Conservation (phyloP, 1,284 basidiomycete species). For the Paramarasmius palmivorus region DNA sequence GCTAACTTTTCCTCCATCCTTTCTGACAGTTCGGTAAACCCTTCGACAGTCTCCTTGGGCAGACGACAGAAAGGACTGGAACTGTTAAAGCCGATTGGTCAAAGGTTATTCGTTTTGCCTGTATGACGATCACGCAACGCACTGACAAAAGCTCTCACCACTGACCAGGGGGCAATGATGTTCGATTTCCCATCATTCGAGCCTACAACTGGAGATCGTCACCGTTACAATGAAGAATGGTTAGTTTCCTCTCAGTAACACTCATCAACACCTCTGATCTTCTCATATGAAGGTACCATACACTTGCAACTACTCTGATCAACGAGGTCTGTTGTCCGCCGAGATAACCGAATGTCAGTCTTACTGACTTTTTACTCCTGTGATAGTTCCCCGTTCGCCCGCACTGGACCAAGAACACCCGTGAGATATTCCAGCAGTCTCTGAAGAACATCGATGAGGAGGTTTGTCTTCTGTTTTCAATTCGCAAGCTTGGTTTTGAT, state of each 20-base stretch:
- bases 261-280: background rate
- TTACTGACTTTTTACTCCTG: background rate
- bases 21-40: conserved; percentile 31
- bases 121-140: background rate
- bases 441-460: conserved; percentile 32
- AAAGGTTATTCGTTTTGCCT: conserved; percentile 22
- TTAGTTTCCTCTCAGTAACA: conserved; percentile 12
- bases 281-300: conserved; percentile 23
- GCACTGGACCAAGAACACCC: conserved; percentile 37
- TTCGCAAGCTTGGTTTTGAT: background rate
- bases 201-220: conserved; percentile 31
- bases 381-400: conserved; percentile 33
- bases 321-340: conserved; percentile 22
- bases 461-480: conserved; percentile 22
- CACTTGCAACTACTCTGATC: conserved; percentile 30
- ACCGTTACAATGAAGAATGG: conserved; percentile 35
- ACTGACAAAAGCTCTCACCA: background rate
- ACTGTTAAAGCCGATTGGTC: conserved; percentile 34
- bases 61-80: conserved; percentile 30
- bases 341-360: background rate
- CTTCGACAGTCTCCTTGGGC: conserved; percentile 35
- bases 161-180: conserved; percentile 37
- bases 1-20: background rate
- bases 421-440: conserved; percentile 26
- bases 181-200: conserved; percentile 36